phyloP scores from a whole-genome alignment of 1,284 basidiomycete species.

The Marasmius tenuissimus region DNA sequence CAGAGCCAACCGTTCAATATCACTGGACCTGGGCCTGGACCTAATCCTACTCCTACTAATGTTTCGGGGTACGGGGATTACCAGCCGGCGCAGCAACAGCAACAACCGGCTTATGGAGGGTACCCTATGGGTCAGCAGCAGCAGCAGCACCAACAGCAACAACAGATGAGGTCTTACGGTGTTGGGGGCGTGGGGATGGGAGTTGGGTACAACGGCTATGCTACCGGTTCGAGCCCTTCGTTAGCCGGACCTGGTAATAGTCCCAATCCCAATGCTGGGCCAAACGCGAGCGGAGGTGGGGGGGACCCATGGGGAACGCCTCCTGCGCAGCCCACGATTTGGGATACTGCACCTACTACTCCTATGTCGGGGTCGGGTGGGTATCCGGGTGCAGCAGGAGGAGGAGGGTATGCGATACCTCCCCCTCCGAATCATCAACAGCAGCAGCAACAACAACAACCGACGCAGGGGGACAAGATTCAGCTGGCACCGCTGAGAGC shows the following conservation, averaged over 20 bases:
- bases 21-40: too few relatives aligned
- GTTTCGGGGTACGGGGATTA: slow-evolving; percentile 16
- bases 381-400: too few relatives aligned
- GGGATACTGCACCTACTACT: neutral
- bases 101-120: slow-evolving; percentile 21
- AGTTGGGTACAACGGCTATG: too few relatives aligned
- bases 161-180: slow-evolving; percentile 7
- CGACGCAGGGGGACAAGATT: slow-evolving; percentile 39
- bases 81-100: slow-evolving; percentile 25
- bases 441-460: too few relatives aligned
- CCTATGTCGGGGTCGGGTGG: too few relatives aligned
- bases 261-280: too few relatives aligned
- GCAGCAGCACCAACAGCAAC: slow-evolving; percentile 9
- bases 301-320: slow-evolving; percentile 5
- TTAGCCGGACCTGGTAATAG: too few relatives aligned
- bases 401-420: too few relatives aligned
- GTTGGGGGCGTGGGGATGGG: neutral
- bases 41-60: too few relatives aligned
- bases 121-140: neutral
- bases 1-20: too few relatives aligned
- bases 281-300: neutral
- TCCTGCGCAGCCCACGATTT: neutral
- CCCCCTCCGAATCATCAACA: too few relatives aligned
- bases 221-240: neutral
- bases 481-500: slow-evolving; percentile 55